phyloP scores from a whole-genome alignment of 176 grass and related monocot species.

The Oropetium thomaeum region DNA sequence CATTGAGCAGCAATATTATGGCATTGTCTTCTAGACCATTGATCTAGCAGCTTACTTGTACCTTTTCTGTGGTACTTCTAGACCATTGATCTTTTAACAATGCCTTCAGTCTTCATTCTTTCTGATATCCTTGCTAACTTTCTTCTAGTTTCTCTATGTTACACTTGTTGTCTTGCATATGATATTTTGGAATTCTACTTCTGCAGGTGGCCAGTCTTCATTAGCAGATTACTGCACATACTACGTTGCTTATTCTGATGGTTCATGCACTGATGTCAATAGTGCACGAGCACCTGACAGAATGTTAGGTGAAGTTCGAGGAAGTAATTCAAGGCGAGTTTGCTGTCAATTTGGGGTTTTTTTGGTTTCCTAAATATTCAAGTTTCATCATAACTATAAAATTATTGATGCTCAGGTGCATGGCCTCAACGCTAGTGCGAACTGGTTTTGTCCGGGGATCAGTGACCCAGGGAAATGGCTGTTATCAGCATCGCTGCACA shows the following conservation, averaged over 20 bases:
- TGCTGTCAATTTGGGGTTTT: neutral
- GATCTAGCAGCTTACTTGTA: neutral
- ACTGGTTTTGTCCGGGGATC: constrained; percentile 99
- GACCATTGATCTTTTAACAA: neutral
- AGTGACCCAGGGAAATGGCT: constrained; percentile 97
- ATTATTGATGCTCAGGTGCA: constrained; percentile 60
- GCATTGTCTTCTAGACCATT: neutral
- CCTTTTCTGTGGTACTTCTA: neutral
- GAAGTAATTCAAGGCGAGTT: constrained; percentile 85
- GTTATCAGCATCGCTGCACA: constrained; percentile 94
- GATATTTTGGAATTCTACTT: constrained; percentile 7
- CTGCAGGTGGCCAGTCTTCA: constrained; percentile 91
- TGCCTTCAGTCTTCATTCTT: neutral
- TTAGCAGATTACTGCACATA: constrained; percentile 99
- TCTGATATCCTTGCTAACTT: neutral
- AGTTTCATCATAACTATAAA: constrained; percentile 4
- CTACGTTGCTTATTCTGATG: constrained; percentile 99
- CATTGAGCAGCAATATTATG: neutral
- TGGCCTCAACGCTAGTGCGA: constrained; percentile 93
- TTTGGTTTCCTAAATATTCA: neutral
- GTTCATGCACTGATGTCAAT: constrained; percentile 95
- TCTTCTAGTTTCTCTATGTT: constrained; percentile 7
- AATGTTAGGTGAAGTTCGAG: constrained; percentile 96
- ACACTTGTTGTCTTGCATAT: constrained; percentile 14
- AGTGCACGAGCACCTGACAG: constrained; percentile 90